Evolutionary conservation across 148 eudicot species (phyloP), one percentile per base, ranked within the genome.

Genomic region (Heliosperma pusillum): DNA sequence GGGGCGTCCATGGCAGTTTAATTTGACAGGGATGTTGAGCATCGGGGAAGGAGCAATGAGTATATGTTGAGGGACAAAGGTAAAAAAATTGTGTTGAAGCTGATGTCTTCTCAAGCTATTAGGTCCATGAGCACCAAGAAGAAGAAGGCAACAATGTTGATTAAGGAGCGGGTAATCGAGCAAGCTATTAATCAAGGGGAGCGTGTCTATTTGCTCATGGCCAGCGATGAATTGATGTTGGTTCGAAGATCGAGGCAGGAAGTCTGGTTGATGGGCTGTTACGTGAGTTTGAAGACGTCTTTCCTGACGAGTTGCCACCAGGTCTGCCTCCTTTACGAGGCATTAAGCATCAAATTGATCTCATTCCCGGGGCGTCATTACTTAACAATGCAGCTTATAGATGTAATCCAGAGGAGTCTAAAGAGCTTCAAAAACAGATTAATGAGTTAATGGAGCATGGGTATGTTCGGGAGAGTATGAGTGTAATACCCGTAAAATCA

Each of bases 241-340:
- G 15, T 7, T 7, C 0, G 19, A 5, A 16, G 15, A 26, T 16
- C 12, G 3, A 3, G 3, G 1, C 30, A 29, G 69, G 40, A 11
- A 10, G 69, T 11, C 69, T 6, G 7, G 7, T 65, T 27, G 69
- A 7, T 0, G 40, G 6, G 40, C 12, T 65, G 10, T 16, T 65
- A 10, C 1, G 5, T 3, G 69, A 65, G 10, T 65, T 26, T 7
- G 6, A 4, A n/a, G 69, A 27, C 20, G 69, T 27, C 2, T 65
- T 65, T 65, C 69, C 69, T 40, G 42, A 65, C 17, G 16, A 11
- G 0, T 65, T 65, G 10, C 69, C 69, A 65, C 69, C 69, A 17
- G 69, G 40, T 0, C 2, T 65, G 16, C 44, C 69, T 26, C 69
- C 69, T 29, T 0, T 65, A 26, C 3, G 40, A 27, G 69, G 69